These are phyloP conservation scores for Rutstroemia sp. DNA, from an alignment of 2,329 filamentous ascomycete species.

Conservation along the genomic window DNA sequence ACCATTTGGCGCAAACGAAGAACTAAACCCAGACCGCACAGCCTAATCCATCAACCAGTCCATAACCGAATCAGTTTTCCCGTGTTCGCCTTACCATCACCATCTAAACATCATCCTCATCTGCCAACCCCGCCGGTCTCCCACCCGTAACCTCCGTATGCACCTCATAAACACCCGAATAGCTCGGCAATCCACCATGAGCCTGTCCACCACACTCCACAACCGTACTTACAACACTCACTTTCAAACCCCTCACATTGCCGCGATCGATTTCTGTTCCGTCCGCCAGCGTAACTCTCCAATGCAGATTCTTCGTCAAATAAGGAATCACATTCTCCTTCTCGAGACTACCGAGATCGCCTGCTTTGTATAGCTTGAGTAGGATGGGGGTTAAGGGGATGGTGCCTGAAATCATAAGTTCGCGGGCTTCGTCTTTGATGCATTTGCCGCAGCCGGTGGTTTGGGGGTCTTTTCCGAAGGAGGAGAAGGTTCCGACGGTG, in stretches of 20 bases:
- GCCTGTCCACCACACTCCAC: slow-evolving; percentile 18
- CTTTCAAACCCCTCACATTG: slow-evolving; percentile 22
- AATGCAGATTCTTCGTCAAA: slow-evolving; percentile 26
- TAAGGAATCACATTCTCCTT: slow-evolving; percentile 28
- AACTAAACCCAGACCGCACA: no score
- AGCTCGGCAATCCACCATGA: slow-evolving; percentile 14
- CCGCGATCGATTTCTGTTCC: slow-evolving; percentile 17
- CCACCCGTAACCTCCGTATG: slow-evolving; percentile 26
- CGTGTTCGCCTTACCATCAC: no score
- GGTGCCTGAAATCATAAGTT: slow-evolving; percentile 32
- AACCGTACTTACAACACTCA: slow-evolving; percentile 25
- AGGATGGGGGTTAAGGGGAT: slow-evolving; percentile 33
- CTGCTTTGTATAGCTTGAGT: slow-evolving; percentile 24
- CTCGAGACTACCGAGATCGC: slow-evolving; percentile 26
- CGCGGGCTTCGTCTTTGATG: slow-evolving; percentile 24
- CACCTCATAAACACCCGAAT: slow-evolving; percentile 25
- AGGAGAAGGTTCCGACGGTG: slow-evolving; percentile 34
- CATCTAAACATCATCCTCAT: slow-evolving; percentile 5
- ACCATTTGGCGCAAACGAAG: no score
- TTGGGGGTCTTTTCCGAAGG: slow-evolving; percentile 30
- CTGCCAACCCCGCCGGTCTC: slow-evolving; percentile 15
- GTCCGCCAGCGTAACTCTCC: slow-evolving; percentile 24
- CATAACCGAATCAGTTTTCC: no score
- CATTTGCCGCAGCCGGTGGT: slow-evolving; percentile 30
- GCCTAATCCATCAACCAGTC: no score